Evolutionary conservation across 2,329 filamentous ascomycete genomes (phyloP).

Genomic region (Colletotrichum lentis): DNA sequence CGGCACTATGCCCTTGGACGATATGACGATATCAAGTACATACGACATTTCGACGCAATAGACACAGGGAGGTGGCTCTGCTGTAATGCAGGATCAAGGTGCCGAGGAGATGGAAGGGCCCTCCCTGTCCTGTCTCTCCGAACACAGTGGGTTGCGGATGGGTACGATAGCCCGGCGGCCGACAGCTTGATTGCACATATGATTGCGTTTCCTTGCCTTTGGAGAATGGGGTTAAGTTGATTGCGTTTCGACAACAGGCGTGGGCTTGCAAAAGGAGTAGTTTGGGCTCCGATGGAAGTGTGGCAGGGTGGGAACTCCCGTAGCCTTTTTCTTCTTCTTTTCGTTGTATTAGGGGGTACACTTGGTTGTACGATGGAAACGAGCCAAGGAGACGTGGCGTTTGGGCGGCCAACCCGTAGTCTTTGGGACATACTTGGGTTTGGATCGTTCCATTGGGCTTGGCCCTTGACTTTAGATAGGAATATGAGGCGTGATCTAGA

Average conservation of each 20-base stretch:
- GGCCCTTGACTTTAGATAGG: not conserved
- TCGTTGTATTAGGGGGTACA: slow-evolving; percentile 18
- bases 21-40: slow-evolving; percentile 39
- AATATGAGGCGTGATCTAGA: slow-evolving; percentile 10
- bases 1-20: slow-evolving; percentile 25
- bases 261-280: slow-evolving; percentile 34
- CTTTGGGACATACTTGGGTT: slow-evolving; percentile 7
- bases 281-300: slow-evolving; percentile 23
- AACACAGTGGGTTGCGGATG: not conserved
- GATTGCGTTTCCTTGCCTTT: slow-evolving; percentile 33
- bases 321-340: not conserved
- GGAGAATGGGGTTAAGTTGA: slow-evolving; percentile 7
- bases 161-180: slow-evolving; percentile 22
- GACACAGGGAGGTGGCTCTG: slow-evolving; percentile 22
- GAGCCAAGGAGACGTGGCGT: not conserved
- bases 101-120: slow-evolving; percentile 4
- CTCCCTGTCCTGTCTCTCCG: not conserved
- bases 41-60: slow-evolving; percentile 38
- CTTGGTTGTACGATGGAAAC: slow-evolving; percentile 4
- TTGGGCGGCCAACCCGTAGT: slow-evolving; percentile 6
- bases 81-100: slow-evolving; percentile 2
- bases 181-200: slow-evolving; percentile 32
- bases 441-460: slow-evolving; percentile 8
- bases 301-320: slow-evolving; percentile 22
- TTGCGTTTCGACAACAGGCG: slow-evolving; percentile 23